Conservation (phyloP, 192 early-diverging fungal species). For the Cetraspora pellucida region DNA sequence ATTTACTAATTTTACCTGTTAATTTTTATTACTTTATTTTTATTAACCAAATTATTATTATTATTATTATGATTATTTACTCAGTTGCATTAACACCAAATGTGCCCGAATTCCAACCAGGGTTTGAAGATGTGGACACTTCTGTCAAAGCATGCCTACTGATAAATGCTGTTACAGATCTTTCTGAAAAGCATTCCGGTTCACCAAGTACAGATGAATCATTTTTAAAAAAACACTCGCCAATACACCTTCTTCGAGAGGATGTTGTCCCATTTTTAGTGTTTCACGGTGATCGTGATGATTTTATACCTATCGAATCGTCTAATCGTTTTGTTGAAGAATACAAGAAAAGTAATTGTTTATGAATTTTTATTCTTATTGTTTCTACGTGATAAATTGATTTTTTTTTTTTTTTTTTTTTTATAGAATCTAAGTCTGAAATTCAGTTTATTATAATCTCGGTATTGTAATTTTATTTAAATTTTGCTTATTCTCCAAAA, state of each 20-base stretch:
- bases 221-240: conserved; percentile 1
- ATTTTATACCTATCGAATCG: conserved; percentile 40
- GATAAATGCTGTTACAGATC: conserved; percentile 53
- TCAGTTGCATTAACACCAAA: conserved; percentile 54
- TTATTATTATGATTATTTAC: no score
- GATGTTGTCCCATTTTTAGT: conserved; percentile 41
- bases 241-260: conserved; percentile 23
- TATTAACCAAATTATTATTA: no score
- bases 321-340: conserved; percentile 39
- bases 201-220: neutral
- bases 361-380: neutral
- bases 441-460: conserved; percentile 16
- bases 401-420: conserved; percentile 6
- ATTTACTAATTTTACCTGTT: no score
- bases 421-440: conserved; percentile 4
- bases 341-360: conserved; percentile 37
- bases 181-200: conserved; percentile 46
- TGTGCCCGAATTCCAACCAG: conserved; percentile 48
- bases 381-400: no score
- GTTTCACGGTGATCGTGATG: conserved; percentile 47
- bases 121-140: conserved; percentile 63
- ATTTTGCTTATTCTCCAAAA: neutral
- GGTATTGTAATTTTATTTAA: neutral
- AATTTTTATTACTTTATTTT: no score
- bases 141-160: conserved; percentile 57